Base-by-base conservation (phyloP, 345 rosid species). In the Salix caprea region DNA sequence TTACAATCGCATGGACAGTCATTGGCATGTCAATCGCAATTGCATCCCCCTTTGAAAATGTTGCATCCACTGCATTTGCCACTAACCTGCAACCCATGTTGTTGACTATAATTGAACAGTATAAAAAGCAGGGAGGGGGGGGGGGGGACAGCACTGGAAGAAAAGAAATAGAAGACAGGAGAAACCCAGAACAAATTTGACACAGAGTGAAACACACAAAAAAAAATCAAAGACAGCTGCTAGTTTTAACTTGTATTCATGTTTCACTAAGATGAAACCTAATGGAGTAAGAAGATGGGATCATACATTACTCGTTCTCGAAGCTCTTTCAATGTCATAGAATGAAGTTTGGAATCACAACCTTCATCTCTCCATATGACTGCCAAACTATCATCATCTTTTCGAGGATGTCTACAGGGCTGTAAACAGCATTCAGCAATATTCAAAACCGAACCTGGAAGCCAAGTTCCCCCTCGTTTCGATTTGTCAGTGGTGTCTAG, bases 1-100 rank as follows among this genome's bases (percentile, higher is more conserved):
- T 91, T 61, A 93, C 81, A 75, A 95, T 96, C 7, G 97, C 94
- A 82, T 84, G 73, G n/a, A 88, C 89, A 16, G 94, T 93, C 98
- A 95, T 91, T 19, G 96, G 96, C 99, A 95, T 93, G 85, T 91
- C 92, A n/a, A 93, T 90, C 0, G 97, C 99, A 78, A 95, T 85
- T 11, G 96, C 85, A 67, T 93, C 99, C 61, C 97, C 99, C 86
- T 87, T 91, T 52, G 70, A 74, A 69, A 95, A 93, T 72, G 70
- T 80, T 44, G 82, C 81, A 80, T 88, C 84, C 44, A 95, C 78
- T 1, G 91, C 94, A 83, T 87, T 84, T 52, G 97, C 99, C 80
- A 91, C 97, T 85, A 91, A 77, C 91, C 99, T 95, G 79, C 37
- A 80, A 68, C 65, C 52, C 44, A 76, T 32, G 50, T 46, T 21